Base-by-base conservation (phyloP, 164 flowering plant genomes). In the Vitis riparia region DNA sequence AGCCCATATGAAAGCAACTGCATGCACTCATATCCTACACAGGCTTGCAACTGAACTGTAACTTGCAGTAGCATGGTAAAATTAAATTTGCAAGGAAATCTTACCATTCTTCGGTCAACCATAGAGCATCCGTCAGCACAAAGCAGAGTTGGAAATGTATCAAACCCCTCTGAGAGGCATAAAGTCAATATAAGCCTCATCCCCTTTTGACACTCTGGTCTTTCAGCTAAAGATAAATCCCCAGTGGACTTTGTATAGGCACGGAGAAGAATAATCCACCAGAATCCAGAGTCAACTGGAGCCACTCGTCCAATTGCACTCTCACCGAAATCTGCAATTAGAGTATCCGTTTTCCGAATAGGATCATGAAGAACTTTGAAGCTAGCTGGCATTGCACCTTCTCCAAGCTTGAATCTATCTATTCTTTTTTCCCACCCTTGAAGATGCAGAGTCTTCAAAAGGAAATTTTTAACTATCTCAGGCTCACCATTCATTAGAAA, bases 291-390 rank as follows among this genome's bases (percentile, higher is more conserved):
- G 75, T 88, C 92, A 68, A 89, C 91, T 12, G 93, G 93, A 62
- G 93, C 93, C 27, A 89, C 93, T 77, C 93, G 80, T 66, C 93
- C 93, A 52, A 89, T 89, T 44, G 93, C 93, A 74, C 87, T 85
- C 78, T 89, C 93, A 17, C 93, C 93, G 73, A 87, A 89, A 80
- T 89, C 93, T 10, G 91, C 91, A 63, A 86, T 68, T 4, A 89
- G 57, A 16, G 89, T 82, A 44, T 89, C 93, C n/a, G 81, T 65
- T 71, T 89, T 86, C 59, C 88, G 60, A 16, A 71, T 72, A 14
- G 89, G 88, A 62, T 89, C 91, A 64, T 87, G 91, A 65, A 84
- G 87, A 27, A 89, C 93, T 77, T 89, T 89, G 77, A 89, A 89
- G 73, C 93, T 89, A 57, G 93, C 93, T 0, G 93, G 93, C 91